Conservation (phyloP, 2,329 filamentous ascomycete genomes). For the Aspergillus sp. region DNA sequence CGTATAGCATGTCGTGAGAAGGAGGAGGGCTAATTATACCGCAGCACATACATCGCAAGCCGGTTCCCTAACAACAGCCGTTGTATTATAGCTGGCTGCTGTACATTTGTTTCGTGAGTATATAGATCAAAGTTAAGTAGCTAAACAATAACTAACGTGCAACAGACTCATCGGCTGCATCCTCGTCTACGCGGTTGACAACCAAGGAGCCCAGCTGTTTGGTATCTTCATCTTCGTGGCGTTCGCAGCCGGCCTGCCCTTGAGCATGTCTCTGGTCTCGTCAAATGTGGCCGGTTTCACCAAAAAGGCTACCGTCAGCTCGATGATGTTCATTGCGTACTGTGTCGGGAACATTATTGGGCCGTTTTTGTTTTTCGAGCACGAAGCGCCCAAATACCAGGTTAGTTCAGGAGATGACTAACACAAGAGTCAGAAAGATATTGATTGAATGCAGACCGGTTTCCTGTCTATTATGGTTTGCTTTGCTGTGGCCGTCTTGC, state of each 20-base stretch:
- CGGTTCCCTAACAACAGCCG: not conserved
- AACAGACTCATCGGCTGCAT: conserved; percentile 19
- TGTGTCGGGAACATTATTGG: conserved; percentile 29
- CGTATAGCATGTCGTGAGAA: not conserved
- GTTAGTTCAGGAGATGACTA: not conserved
- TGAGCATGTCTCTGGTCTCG: conserved; percentile 26
- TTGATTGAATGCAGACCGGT: not conserved
- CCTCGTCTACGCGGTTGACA: conserved; percentile 21
- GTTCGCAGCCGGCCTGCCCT: conserved; percentile 28
- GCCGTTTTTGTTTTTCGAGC: conserved; percentile 6
- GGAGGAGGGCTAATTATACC: not conserved
- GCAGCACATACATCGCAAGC: not conserved
- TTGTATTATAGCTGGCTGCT: not conserved
- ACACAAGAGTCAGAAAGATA: not conserved
- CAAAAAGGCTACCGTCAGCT: conserved; percentile 31
- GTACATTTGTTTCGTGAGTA: not conserved
- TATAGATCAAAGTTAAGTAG: not conserved
- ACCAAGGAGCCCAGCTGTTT: conserved; percentile 22
- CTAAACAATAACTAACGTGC: too few species aligned
- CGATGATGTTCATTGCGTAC: conserved; percentile 47
- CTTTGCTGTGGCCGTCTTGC: not conserved
- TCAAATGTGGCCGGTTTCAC: conserved; percentile 31
- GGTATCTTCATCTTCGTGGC: conserved; percentile 25
- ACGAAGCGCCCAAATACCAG: not conserved
- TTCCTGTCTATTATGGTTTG: not conserved